Percentiles rank a stretch among this genome's conserved stretches.
Conservation (phyloP, 306 rosid species). For the Cucumis hystrix region DNA sequence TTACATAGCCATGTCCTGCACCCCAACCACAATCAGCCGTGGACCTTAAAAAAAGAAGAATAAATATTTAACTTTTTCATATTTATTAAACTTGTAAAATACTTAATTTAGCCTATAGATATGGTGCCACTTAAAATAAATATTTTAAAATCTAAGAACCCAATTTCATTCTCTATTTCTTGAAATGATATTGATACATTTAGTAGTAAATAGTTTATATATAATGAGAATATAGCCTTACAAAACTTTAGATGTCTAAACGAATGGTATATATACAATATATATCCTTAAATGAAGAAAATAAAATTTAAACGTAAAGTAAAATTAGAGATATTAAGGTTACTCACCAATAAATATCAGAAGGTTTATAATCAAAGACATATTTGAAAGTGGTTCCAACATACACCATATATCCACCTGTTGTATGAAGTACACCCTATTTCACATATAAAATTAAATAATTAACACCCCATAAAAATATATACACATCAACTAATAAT, state of each 20-base stretch:
- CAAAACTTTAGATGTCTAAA: no score
- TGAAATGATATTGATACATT: no score
- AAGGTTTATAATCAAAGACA: slow-evolving; percentile 77
- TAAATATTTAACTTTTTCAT: no score
- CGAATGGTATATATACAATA: no score
- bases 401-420: slow-evolving; percentile 94
- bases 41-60: slow-evolving; percentile 29
- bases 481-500: no score
- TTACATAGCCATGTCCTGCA: slow-evolving; percentile 91
- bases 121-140: no score
- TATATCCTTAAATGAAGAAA: background rate
- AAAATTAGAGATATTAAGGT: background rate
- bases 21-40: slow-evolving; percentile 99
- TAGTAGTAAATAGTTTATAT: no score
- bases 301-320: background rate
- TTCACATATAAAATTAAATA: background rate
- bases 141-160: no score
- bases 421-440: slow-evolving; percentile 87
- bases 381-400: slow-evolving; percentile 89
- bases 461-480: background rate
- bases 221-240: no score
- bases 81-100: no score
- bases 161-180: no score
- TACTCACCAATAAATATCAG: slow-evolving; percentile 70
- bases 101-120: no score